phyloP scores from a whole-genome alignment of 202 grass and related monocot genomes.

The Alloteropsis angusta region DNA sequence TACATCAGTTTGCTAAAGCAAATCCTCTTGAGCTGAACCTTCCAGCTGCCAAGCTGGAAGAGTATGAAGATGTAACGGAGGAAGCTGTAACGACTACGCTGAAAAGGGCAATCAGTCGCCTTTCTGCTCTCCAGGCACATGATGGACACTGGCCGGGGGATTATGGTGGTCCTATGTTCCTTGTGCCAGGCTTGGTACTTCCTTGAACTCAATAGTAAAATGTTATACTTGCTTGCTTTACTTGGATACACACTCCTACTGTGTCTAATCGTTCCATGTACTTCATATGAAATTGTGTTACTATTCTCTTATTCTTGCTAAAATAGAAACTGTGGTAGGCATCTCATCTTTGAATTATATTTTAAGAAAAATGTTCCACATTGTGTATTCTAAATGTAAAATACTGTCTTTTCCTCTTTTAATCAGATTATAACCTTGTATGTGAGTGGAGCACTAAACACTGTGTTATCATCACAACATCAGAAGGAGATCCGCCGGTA shows the following conservation, averaged over 20 bases:
- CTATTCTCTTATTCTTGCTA: no score
- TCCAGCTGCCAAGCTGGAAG: conserved; percentile 38
- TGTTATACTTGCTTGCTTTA: not conserved
- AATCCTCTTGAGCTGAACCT: conserved; percentile 55
- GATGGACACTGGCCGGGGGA: conserved; percentile 88
- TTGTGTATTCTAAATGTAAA: not conserved
- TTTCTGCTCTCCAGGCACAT: conserved; percentile 65
- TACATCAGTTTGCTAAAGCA: conserved; percentile 41
- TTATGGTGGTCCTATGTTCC: conserved; percentile 78
- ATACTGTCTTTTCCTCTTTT: not conserved
- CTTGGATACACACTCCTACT: not conserved
- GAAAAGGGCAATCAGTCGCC: conserved; percentile 33
- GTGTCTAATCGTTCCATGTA: not conserved
- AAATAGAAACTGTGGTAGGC: no score
- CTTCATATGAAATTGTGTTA: no score
- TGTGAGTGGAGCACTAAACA: conserved; percentile 56
- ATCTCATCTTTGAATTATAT: not conserved
- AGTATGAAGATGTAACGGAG: conserved; percentile 46
- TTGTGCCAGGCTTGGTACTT: conserved; percentile 78
- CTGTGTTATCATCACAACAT: conserved; percentile 64
- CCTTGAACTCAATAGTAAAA: not conserved
- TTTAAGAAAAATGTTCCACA: not conserved
- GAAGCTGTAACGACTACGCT: conserved; percentile 47
- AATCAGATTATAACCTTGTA: conserved; percentile 64
- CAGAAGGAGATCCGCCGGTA: conserved; percentile 76